Conservation (phyloP, 106 monocot species). For the Posidonia australis region DNA sequence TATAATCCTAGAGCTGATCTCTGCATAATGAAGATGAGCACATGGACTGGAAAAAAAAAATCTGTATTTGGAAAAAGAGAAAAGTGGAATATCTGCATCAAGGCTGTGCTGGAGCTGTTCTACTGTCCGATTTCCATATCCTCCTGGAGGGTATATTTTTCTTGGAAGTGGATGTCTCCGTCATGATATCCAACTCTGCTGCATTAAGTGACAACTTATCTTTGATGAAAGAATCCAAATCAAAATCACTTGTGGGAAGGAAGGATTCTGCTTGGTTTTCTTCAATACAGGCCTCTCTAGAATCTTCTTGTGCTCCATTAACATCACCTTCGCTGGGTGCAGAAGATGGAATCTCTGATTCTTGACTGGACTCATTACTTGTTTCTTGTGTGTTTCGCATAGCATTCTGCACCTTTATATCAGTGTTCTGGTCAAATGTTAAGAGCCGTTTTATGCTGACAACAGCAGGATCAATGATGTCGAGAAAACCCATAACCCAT, state of each 20-base stretch:
- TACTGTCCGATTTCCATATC: slow-evolving; percentile 32
- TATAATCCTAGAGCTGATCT: too few species aligned
- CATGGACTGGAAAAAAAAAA: not conserved
- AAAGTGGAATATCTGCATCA: slow-evolving; percentile 3
- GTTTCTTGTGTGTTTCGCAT: slow-evolving; percentile 14
- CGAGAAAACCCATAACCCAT: slow-evolving; percentile 84
- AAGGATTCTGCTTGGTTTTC: not conserved
- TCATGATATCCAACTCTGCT: slow-evolving; percentile 37
- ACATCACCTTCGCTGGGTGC: not conserved
- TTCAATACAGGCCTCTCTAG: not conserved
- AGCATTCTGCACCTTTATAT: slow-evolving; percentile 20
- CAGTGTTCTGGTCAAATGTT: slow-evolving; percentile 44
- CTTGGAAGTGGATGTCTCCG: slow-evolving; percentile 24
- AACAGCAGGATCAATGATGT: slow-evolving; percentile 86
- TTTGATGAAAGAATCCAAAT: slow-evolving; percentile 71
- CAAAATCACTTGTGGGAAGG: slow-evolving; percentile 26
- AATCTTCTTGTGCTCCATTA: not conserved
- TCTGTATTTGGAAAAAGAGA: not conserved
- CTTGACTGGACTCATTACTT: slow-evolving; percentile 6
- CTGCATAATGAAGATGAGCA: too few species aligned
- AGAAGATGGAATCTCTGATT: not conserved
- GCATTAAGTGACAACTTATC: slow-evolving; percentile 53
- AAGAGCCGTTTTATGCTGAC: slow-evolving; percentile 64
- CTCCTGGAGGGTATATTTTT: slow-evolving; percentile 16
- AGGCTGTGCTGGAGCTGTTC: slow-evolving; percentile 10